Evolutionary conservation across 768 basidiomycete species (phyloP), one percentile per base, ranked within the genome.

Genomic region (Mycena venus): DNA sequence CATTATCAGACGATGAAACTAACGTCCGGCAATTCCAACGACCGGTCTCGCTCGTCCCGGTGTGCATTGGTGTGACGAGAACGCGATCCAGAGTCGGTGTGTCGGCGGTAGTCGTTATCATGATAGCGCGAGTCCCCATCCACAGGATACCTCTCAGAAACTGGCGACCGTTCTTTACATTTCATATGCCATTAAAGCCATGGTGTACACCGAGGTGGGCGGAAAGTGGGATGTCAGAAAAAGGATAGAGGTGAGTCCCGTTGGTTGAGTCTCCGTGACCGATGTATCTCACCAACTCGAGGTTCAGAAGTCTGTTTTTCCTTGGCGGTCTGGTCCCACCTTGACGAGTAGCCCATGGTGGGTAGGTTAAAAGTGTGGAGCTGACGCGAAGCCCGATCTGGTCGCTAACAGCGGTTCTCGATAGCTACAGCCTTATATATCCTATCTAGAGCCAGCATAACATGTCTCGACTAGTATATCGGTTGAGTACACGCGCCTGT

Each of bases 221-320:
- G 23, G 58, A 70, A 56, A 56, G 29, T 70, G 49, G 55, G 49
- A 55, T 49, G 68, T 67, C 73, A 66, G 68, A 59, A 42, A 27
- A 34, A 67, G 64, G 19, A 64, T 4, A 17, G 40, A 74, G 67
- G 36, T 74, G 72, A 76, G 75, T 69, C 49, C 40, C 60, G 31
- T 66, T 34, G 55, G 40, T 29, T 31, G 25, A 34, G 5, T 66
- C 3, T 10, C n/a, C 3, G 23, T 15, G 47, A 61, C 40, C 47
- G 68, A 44, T 17, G 56, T 53, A 27, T 73, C 75, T 76, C 75
- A 76, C 75, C 75, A 73, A 21, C 29, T 55, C 63, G 68, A 63
- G 68, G 36, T 40, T 32, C 65, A 23, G 67, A 51, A 15, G 60
- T 3, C 40, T 59, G 49, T 21, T 68, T 47, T 15, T 32, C 73